Evolutionary conservation across 495 filamentous ascomycete species (phyloP).

Genomic region (Umbilicaria muhlenbergii): DNA sequence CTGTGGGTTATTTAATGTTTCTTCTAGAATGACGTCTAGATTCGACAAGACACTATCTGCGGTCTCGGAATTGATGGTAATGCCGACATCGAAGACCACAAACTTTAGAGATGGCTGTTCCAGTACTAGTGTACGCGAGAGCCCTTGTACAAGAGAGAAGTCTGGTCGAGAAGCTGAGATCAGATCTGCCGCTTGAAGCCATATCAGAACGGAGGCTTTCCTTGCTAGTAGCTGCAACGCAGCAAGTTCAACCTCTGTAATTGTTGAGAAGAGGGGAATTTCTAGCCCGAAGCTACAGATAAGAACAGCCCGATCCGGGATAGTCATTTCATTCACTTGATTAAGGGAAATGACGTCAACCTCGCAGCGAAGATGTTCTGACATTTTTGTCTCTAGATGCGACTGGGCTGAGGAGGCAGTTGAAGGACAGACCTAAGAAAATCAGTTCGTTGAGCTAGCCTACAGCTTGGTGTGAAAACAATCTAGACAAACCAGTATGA

Average conservation of each 20-base stretch:
- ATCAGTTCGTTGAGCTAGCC: too few species aligned
- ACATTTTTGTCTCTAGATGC: neutral
- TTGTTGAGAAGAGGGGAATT: conserved; percentile 14
- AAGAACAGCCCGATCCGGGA: neutral
- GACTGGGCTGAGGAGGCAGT: too few species aligned
- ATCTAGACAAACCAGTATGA: too few species aligned
- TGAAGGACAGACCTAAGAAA: too few species aligned
- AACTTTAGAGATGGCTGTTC: conserved; percentile 24
- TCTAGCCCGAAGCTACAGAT: conserved; percentile 14
- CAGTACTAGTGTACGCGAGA: conserved; percentile 21
- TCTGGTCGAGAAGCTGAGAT: conserved; percentile 17
- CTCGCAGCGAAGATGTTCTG: neutral
- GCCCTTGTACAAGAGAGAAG: conserved; percentile 15
- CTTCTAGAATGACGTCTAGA: neutral
- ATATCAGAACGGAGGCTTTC: conserved; percentile 17
- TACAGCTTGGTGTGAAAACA: too few species aligned
- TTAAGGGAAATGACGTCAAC: neutral
- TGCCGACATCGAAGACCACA: conserved; percentile 16
- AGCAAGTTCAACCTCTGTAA: conserved; percentile 15
- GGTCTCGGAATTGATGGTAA: neutral
- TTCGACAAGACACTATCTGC: neutral
- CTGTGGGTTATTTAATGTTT: neutral
- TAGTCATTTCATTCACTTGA: neutral
- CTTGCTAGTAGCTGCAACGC: conserved; percentile 17
- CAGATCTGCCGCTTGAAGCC: conserved; percentile 17